Evolutionary conservation across 129 eudicot species (phyloP).

Genomic region (Pseudognaphalium luteoalbum): DNA sequence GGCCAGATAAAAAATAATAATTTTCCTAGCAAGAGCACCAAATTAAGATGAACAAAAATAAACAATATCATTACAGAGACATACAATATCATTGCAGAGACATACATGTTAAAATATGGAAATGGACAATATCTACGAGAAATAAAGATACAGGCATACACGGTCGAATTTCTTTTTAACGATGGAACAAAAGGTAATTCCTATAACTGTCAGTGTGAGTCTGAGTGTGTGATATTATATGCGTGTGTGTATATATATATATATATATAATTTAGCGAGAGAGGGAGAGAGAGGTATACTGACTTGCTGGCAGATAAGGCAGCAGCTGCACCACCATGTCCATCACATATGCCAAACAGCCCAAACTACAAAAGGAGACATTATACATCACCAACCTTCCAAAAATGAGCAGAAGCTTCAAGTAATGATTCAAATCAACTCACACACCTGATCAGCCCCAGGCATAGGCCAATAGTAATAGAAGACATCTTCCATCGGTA

Average conservation of each 20-base stretch:
- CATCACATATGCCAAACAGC: constrained; percentile 87
- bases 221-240: not conserved
- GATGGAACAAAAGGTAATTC: constrained; percentile 7
- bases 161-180: not conserved
- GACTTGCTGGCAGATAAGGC: constrained; percentile 94
- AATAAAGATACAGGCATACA: not conserved
- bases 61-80: not conserved
- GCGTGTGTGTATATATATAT: too few species aligned
- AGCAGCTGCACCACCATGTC: constrained; percentile 97
- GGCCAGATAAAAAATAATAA: not conserved
- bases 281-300: constrained; percentile 31
- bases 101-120: not conserved
- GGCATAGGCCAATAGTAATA: constrained; percentile 85
- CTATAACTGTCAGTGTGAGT: not conserved
- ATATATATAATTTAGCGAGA: not conserved
- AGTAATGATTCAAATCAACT: constrained; percentile 6
- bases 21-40: constrained; percentile 4
- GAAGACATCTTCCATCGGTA: constrained; percentile 95
- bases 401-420: constrained; percentile 12
- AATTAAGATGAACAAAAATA: not conserved
- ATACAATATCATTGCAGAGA: not conserved
- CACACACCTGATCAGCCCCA: constrained; percentile 73
- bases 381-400: constrained; percentile 11
- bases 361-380: constrained; percentile 67
- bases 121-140: constrained; percentile 9